A percentile compares a stretch with the other conserved stretches of the same genome.
Evolutionary conservation across 139 green algal species (phyloP).

Genomic region (Marvania coccoides): DNA sequence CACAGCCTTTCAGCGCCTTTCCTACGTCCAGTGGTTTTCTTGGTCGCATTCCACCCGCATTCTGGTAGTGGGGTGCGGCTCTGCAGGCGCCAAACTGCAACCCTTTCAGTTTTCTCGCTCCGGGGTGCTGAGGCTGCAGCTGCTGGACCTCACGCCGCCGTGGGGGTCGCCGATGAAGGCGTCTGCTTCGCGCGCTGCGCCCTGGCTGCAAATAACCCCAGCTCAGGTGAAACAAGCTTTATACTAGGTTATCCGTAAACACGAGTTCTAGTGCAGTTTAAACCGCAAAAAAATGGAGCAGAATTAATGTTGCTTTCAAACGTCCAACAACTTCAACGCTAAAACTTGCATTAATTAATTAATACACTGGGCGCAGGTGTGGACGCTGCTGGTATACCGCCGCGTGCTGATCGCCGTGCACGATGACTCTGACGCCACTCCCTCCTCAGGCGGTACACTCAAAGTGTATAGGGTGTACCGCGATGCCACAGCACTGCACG

Average conservation of each 20-base stretch:
- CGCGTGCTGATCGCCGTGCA: constrained; percentile 7
- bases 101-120: constrained; percentile 14
- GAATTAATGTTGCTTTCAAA: too few relatives aligned
- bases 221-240: too few relatives aligned
- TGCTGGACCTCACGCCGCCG: constrained; percentile 20
- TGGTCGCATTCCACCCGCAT: constrained; percentile 6
- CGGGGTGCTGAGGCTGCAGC: not conserved
- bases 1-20: not conserved
- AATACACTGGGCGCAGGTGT: too few relatives aligned
- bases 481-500: not conserved
- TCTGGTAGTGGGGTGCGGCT: constrained; percentile 10
- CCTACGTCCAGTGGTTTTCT: constrained; percentile 2
- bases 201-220: not conserved
- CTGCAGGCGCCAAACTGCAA: not conserved
- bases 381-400: constrained; percentile 13
- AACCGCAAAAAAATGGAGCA: too few relatives aligned
- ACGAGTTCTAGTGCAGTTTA: too few relatives aligned
- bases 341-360: too few relatives aligned
- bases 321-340: too few relatives aligned
- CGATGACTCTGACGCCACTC: not conserved
- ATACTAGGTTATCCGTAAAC: too few relatives aligned
- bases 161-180: constrained; percentile 9
- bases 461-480: not conserved
- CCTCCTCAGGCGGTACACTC: constrained; percentile 4
- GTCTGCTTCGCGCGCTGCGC: not conserved